Evolutionary conservation across 352 stramenopile genomes (phyloP).

Genomic region (Aphanomyces astaci): DNA sequence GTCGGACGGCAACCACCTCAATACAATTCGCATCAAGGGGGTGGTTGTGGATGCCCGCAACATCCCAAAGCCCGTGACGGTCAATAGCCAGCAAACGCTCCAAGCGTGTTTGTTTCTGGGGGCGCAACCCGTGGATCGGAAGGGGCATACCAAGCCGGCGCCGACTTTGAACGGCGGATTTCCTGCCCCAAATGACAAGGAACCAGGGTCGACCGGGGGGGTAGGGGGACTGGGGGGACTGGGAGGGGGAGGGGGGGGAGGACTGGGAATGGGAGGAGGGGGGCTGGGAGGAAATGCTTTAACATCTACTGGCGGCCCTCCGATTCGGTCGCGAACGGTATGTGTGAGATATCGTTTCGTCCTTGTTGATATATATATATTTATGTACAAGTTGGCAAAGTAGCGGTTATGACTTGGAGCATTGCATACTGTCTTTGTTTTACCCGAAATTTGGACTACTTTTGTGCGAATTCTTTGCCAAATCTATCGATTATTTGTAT

Average conservation of each 20-base stretch:
- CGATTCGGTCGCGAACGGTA: constrained; percentile 18
- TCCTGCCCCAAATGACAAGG: constrained; percentile 32
- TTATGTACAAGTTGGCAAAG: too few species aligned
- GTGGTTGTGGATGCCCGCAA: constrained; percentile 83
- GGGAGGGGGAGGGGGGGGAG: too few species aligned
- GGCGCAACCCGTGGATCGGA: constrained; percentile 75
- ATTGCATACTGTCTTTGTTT: too few species aligned
- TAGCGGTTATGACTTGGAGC: too few species aligned
- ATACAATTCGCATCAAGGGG: constrained; percentile 81
- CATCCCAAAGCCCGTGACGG: constrained; percentile 75
- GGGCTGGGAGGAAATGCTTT: too few species aligned
- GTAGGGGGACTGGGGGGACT: neutral
- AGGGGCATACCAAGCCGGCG: constrained; percentile 79
- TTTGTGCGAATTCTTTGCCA: too few species aligned
- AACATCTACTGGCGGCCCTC: too few species aligned
- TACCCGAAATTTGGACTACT: too few species aligned
- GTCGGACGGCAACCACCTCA: constrained; percentile 67
- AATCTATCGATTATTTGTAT: too few species aligned
- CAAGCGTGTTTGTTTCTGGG: constrained; percentile 81
- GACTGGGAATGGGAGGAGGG: too few species aligned
- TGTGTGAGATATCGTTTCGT: neutral
- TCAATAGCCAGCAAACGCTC: constrained; percentile 82
- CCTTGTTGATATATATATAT: neutral
- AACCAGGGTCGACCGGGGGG: neutral
- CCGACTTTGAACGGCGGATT: constrained; percentile 82